Conservation (phyloP, 768 basidiomycete genomes). For the Hericium rajendrae region DNA sequence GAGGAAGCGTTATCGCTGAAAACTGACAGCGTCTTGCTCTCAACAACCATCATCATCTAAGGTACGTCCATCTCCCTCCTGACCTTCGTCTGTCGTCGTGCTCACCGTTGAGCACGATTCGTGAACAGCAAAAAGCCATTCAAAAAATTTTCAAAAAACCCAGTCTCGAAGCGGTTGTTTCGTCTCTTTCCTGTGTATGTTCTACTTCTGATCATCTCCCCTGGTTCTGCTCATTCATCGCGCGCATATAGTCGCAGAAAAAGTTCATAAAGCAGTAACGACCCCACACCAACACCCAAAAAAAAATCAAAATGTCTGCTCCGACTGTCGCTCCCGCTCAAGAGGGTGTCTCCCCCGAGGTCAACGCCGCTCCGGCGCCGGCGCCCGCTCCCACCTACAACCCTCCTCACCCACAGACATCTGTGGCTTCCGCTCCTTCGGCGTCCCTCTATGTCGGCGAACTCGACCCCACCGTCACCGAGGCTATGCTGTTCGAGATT, state of each 20-base stretch:
- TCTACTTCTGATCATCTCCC: conserved; percentile 8
- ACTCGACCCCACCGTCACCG: conserved; percentile 94
- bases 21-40: conserved; percentile 28
- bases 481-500: conserved; percentile 99
- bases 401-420: conserved; percentile 32
- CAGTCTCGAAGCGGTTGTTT: conserved; percentile 65
- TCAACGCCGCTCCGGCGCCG: conserved; percentile 37
- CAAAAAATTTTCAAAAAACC: conserved; percentile 61
- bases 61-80: conserved; percentile 26
- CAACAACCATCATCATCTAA: conserved; percentile 60
- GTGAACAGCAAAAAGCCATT: conserved; percentile 32
- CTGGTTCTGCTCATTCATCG: conserved; percentile 10
- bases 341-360: conserved; percentile 25
- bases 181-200: conserved; percentile 64
- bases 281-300: conserved; percentile 34
- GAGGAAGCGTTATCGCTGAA: conserved; percentile 11
- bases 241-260: conserved; percentile 36
- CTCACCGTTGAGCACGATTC: conserved; percentile 3
- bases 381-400: conserved; percentile 45
- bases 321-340: conserved; percentile 23
- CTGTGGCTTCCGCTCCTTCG: conserved; percentile 61
- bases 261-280: conserved; percentile 92
- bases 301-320: conserved; percentile 30
- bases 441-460: conserved; percentile 98
- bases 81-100: not conserved